Evolutionary conservation across 108 stramenopile genomes (phyloP).

Genomic region (Fragilaria radians): DNA sequence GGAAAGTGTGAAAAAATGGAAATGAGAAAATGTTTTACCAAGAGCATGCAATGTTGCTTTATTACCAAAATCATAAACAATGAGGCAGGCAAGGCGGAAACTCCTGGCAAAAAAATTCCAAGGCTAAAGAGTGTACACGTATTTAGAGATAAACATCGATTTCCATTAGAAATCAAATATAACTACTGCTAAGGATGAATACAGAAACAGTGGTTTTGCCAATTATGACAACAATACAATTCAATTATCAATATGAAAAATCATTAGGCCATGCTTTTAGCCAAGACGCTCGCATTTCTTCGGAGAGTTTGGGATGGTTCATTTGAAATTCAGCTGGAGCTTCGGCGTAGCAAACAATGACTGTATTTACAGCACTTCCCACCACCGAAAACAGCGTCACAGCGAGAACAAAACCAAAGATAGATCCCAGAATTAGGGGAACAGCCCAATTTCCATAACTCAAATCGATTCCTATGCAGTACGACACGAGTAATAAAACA

Average conservation of each 20-base stretch:
- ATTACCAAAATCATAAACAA: no score
- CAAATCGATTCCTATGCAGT: slow-evolving; percentile 5
- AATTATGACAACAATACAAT: no score
- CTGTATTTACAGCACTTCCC: slow-evolving; percentile 75
- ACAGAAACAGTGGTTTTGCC: no score
- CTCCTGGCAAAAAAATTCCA: no score
- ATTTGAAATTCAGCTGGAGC: slow-evolving; percentile 70
- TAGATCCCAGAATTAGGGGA: slow-evolving; percentile 25
- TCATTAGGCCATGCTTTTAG: slow-evolving; percentile 20
- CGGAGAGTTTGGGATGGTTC: slow-evolving; percentile 77
- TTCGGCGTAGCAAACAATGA: slow-evolving; percentile 86
- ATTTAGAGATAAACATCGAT: no score
- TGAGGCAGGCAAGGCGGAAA: no score
- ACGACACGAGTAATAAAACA: slow-evolving; percentile 19
- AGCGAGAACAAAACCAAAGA: slow-evolving; percentile 52
- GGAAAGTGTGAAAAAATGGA: no score
- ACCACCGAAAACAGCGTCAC: slow-evolving; percentile 57
- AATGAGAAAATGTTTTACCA: no score
- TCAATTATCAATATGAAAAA: slow-evolving; percentile 17
- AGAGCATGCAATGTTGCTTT: no score
- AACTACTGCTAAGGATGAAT: no score
- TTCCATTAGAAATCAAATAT: no score
- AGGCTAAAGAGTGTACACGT: no score
- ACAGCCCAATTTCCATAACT: slow-evolving; percentile 1
- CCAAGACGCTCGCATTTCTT: slow-evolving; percentile 67